phyloP scores from a whole-genome alignment of 1,284 basidiomycete species.

The Inonotus hispidus region DNA sequence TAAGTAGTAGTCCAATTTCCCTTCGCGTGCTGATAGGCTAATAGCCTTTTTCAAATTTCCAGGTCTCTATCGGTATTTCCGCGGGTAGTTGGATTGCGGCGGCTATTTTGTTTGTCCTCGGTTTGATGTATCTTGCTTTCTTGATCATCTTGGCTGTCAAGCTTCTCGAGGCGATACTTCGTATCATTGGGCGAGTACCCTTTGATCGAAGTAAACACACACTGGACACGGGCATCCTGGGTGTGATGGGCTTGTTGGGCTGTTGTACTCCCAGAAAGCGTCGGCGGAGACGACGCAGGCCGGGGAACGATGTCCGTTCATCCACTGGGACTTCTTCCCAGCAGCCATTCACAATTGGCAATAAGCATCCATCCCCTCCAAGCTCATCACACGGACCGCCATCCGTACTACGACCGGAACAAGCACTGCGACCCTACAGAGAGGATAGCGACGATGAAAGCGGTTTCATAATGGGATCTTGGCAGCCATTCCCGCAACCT shows the following conservation, averaged over 20 bases:
- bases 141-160: constrained; percentile 81
- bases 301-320: constrained; percentile 12
- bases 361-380: constrained; percentile 33
- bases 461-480: constrained; percentile 80
- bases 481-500: constrained; percentile 62
- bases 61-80: constrained; percentile 77
- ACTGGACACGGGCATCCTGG: constrained; percentile 81
- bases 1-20: constrained; percentile 48
- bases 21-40: constrained; percentile 19
- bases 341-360: constrained; percentile 14
- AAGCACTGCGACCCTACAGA: constrained; percentile 66
- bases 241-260: constrained; percentile 69
- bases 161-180: constrained; percentile 74
- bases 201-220: constrained; percentile 82
- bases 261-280: constrained; percentile 62
- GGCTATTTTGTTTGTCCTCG: constrained; percentile 84
- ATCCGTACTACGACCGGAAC: constrained; percentile 72
- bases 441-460: constrained; percentile 77
- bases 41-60: constrained; percentile 18
- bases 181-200: constrained; percentile 73
- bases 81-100: constrained; percentile 91
- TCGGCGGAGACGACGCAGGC: constrained; percentile 29
- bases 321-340: constrained; percentile 6
- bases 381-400: constrained; percentile 48
- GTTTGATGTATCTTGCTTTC: constrained; percentile 78